Percentiles rank a stretch among this genome's conserved stretches.
Evolutionary conservation across 495 filamentous ascomycete genomes (phyloP).

Genomic region (Durotheca rogersii): DNA sequence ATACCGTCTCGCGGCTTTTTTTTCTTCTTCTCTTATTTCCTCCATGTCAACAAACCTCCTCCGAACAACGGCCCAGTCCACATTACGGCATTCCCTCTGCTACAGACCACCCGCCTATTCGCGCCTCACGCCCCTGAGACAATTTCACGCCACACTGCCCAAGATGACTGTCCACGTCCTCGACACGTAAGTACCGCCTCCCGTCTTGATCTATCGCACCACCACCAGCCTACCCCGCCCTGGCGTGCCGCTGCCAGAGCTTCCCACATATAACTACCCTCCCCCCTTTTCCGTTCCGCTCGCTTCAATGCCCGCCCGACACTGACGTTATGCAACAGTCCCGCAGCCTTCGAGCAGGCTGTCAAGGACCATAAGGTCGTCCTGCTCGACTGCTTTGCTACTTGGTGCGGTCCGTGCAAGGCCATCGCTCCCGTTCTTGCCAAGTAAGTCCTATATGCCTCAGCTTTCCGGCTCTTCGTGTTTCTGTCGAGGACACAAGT

Average conservation of each 20-base stretch:
- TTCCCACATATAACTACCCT: no score
- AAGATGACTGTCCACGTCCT: conserved; percentile 50
- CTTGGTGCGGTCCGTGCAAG: conserved; percentile 97
- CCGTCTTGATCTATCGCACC: neutral
- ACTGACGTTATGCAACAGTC: conserved; percentile 47
- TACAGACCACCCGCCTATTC: conserved; percentile 25
- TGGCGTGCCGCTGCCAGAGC: neutral
- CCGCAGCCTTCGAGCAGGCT: conserved; percentile 60
- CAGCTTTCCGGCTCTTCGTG: neutral
- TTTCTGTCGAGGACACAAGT: no score
- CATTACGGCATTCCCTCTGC: conserved; percentile 26
- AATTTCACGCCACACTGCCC: conserved; percentile 45
- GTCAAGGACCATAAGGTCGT: conserved; percentile 59
- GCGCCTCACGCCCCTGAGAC: conserved; percentile 29
- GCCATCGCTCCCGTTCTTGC: conserved; percentile 74
- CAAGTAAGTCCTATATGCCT: conserved; percentile 48
- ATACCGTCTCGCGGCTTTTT: conserved; percentile 1
- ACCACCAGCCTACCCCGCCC: neutral
- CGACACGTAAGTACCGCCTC: conserved; percentile 38
- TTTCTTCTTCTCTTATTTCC: conserved; percentile 22
- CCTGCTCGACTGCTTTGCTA: conserved; percentile 83
- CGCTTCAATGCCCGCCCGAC: conserved; percentile 4
- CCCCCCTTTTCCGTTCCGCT: conserved; percentile 10
- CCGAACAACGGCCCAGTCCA: conserved; percentile 24
- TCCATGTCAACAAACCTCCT: conserved; percentile 33